These are phyloP conservation scores for Lathyrus tuberosus DNA, from an alignment of 306 rosid species.

Conservation along the genomic window DNA sequence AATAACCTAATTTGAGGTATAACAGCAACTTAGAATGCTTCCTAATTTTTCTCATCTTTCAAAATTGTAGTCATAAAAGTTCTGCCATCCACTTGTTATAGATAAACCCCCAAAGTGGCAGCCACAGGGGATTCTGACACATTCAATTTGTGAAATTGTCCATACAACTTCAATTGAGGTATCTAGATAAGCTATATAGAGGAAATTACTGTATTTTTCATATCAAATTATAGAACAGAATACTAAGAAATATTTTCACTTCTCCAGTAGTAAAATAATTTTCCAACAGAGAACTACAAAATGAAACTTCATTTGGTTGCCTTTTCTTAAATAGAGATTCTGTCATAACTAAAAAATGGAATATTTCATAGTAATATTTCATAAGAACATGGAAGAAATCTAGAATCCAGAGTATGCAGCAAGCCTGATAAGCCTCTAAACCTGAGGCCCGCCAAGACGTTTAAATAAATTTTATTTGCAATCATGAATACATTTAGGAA, in stretches of 20 bases:
- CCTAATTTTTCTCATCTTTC: slow-evolving; percentile 4
- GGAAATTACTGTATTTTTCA: slow-evolving; percentile 23
- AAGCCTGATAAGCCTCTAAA: slow-evolving; percentile 32
- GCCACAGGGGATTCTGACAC: slow-evolving; percentile 2
- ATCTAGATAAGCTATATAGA: slow-evolving; percentile 24
- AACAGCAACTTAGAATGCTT: not conserved
- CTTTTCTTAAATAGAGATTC: not conserved
- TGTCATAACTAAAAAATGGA: slow-evolving; percentile 19
- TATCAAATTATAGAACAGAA: slow-evolving; percentile 15
- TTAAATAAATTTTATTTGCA: slow-evolving; percentile 12
- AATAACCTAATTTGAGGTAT: slow-evolving; percentile 11
- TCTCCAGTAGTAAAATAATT: not conserved
- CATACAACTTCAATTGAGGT: slow-evolving; percentile 1
- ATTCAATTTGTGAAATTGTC: slow-evolving; percentile 10
- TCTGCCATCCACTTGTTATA: not conserved
- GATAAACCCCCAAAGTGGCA: slow-evolving; percentile 9
- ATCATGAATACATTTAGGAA: slow-evolving; percentile 28
- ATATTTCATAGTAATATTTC: slow-evolving; percentile 8
- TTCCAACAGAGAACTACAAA: slow-evolving; percentile 18
- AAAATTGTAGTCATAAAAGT: slow-evolving; percentile 1
- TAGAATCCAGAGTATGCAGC: slow-evolving; percentile 20
- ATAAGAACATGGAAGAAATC: slow-evolving; percentile 9
- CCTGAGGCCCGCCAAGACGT: slow-evolving; percentile 5
- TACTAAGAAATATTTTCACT: slow-evolving; percentile 20
- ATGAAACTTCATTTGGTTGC: slow-evolving; percentile 30